These are phyloP conservation scores for Acorus calamus DNA, from an alignment of 106 monocot species.

Conservation along the genomic window DNA sequence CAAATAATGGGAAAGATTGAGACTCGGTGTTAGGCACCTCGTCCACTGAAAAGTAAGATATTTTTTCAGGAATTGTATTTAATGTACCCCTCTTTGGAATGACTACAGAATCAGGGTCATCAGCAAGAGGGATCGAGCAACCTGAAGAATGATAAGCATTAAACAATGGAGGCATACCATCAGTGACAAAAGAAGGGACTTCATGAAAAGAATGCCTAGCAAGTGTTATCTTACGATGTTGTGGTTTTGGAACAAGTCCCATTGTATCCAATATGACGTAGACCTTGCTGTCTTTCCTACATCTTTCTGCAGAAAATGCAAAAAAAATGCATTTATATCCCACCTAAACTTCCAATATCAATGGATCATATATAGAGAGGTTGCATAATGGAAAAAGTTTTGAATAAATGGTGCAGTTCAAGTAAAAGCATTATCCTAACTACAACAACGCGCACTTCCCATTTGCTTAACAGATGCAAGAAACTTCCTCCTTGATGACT, in stretches of 20 bases:
- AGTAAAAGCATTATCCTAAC: too few species aligned
- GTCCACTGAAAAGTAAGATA: conserved; percentile 58
- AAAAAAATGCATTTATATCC: too few species aligned
- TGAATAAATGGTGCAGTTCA: too few species aligned
- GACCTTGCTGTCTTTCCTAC: conserved; percentile 59
- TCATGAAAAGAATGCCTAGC: too few species aligned
- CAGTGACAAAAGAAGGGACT: too few species aligned
- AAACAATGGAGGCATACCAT: too few species aligned
- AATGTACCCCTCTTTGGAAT: conserved; percentile 63
- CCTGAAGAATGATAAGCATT: conserved; percentile 20
- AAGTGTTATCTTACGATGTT: conserved; percentile 47
- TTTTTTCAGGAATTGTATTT: conserved; percentile 33
- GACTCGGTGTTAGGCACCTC: conserved; percentile 1
- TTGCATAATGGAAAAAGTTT: too few species aligned
- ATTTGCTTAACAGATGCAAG: too few species aligned
- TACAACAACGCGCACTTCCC: too few species aligned
- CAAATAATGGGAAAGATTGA: conserved; percentile 53
- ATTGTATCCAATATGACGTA: conserved; percentile 47
- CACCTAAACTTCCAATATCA: too few species aligned
- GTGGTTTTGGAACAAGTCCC: conserved; percentile 35
- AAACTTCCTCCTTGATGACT: too few species aligned
- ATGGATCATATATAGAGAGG: too few species aligned
- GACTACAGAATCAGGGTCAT: conserved; percentile 62
- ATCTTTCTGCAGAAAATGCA: conserved; percentile 39
- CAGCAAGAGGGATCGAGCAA: conserved; percentile 68